Base-by-base conservation (phyloP, 1,139 yeast genomes). In the Kodamaea derodonti region DNA sequence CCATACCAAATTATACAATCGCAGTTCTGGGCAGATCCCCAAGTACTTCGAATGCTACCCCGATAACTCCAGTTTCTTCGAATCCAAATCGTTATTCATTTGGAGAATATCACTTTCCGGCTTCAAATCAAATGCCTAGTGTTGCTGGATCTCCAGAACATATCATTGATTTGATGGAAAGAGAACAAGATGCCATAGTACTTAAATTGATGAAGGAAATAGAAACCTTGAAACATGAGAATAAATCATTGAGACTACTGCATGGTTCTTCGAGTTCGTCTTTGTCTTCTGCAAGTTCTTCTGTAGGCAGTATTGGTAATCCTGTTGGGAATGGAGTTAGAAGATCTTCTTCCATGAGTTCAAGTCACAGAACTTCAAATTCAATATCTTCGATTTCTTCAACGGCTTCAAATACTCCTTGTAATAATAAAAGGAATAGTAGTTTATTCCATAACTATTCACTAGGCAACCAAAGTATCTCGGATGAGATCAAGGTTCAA, bases 151-250 rank as follows among this genome's bases (percentile, higher is more conserved):
- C 30, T 29, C 38, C 38, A 20, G 80, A 72, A 31, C 75, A 74
- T 40, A 65, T 75, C 26, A 70, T 79, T 31, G 81, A 78, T 51
- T 60, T 72, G 37, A 77, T 80, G 84, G 86, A 80, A 49, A 68
- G 78, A 38, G 85, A 80, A 49, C 85, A 80, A 49, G 86, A 80
- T 46, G 82, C 80, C 3, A 75, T 78, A 24, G 85, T 78, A 7
- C 56, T 78, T 42, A 74, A 69, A 46, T 54, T 79, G 27, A 69
- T 78, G 72, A 68, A 68, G 43, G 84, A 79, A 45, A 78, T 79
- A 26, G 69, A 68, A 16, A 41, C 42, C 8, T 56, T 79, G 39
- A 74, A 69, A 43, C 75, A 71, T 24, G 84, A 79, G 40, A 78
- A 77, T 45, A 62, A 53, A 31, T 38, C 40, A 5, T 52, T 69